These are phyloP conservation scores for Kodamaea arcana DNA, from an alignment of 1,139 yeast species.

Conservation along the genomic window DNA sequence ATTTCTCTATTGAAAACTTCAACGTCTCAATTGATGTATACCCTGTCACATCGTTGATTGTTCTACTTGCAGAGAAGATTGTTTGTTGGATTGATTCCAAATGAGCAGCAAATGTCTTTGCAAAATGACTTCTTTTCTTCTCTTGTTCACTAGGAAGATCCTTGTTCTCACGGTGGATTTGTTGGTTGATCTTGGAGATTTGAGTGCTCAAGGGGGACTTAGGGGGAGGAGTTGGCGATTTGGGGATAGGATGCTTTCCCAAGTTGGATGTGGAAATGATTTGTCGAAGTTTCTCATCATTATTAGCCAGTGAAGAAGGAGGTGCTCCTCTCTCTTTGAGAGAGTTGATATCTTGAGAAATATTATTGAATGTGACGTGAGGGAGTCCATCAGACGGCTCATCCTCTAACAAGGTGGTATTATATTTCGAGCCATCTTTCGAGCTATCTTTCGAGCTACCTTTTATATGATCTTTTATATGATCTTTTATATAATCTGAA, in stretches of 20 bases:
- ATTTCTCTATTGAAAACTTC: constrained; percentile 53
- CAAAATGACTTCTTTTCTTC: constrained; percentile 13
- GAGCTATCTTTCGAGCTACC: too few relatives aligned
- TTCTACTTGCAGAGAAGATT: constrained; percentile 63
- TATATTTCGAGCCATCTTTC: too few relatives aligned
- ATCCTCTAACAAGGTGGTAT: too few relatives aligned
- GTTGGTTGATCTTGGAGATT: constrained; percentile 12
- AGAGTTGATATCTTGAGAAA: too few relatives aligned
- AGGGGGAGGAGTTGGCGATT: neutral
- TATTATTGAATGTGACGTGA: too few relatives aligned
- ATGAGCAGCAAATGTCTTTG: constrained; percentile 44
- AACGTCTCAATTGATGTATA: constrained; percentile 76
- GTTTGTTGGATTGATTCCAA: constrained; percentile 65
- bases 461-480: too few relatives aligned
- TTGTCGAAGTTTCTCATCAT: constrained; percentile 17
- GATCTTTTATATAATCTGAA: too few relatives aligned
- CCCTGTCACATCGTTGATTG: constrained; percentile 89
- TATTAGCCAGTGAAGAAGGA: too few relatives aligned
- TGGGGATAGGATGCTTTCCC: constrained; percentile 8
- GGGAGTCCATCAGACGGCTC: too few relatives aligned
- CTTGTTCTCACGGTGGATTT: constrained; percentile 20
- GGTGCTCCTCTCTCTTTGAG: too few relatives aligned
- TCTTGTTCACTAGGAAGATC: constrained; percentile 33
- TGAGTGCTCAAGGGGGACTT: neutral
- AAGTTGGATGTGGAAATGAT: constrained; percentile 21